Evolutionary conservation across 176 grass and related monocot species (phyloP).

Genomic region (Phoenix dactylifera): DNA sequence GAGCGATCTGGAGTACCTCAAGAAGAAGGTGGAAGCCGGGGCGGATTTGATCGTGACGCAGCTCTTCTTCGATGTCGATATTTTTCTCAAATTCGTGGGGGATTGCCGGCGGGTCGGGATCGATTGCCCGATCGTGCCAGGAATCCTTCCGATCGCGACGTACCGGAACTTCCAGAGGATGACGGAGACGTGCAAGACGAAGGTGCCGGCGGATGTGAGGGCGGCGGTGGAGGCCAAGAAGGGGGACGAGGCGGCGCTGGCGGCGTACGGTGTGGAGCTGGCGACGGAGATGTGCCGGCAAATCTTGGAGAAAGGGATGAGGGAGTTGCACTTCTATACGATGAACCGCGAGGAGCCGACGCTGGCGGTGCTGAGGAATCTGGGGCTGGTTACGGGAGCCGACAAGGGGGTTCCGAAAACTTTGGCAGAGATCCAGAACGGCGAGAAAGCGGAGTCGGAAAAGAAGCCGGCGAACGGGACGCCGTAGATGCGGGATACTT

Average conservation of each 20-base stretch:
- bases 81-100: conserved; percentile 21
- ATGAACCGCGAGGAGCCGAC: conserved; percentile 31
- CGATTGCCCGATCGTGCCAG: conserved; percentile 22
- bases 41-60: conserved; percentile 27
- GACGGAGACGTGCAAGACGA: conserved; percentile 29
- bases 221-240: neutral
- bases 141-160: conserved; percentile 25
- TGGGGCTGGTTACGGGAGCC: conserved; percentile 16
- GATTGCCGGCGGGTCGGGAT: conserved; percentile 26
- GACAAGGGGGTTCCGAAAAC: neutral
- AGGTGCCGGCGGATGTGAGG: conserved; percentile 12
- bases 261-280: conserved; percentile 22
- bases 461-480: conserved; percentile 4
- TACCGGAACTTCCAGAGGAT: conserved; percentile 30
- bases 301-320: conserved; percentile 17
- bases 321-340: conserved; percentile 27
- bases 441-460: conserved; percentile 8
- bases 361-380: conserved; percentile 12
- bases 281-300: conserved; percentile 23
- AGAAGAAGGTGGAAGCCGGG: conserved; percentile 30
- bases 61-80: conserved; percentile 21
- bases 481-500: neutral
- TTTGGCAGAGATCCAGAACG: conserved; percentile 6
- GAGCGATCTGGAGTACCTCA: conserved; percentile 24
- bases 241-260: conserved; percentile 13